Conservation (phyloP, 2,329 filamentous ascomycete genomes). For the Periconia macrospinosa region DNA sequence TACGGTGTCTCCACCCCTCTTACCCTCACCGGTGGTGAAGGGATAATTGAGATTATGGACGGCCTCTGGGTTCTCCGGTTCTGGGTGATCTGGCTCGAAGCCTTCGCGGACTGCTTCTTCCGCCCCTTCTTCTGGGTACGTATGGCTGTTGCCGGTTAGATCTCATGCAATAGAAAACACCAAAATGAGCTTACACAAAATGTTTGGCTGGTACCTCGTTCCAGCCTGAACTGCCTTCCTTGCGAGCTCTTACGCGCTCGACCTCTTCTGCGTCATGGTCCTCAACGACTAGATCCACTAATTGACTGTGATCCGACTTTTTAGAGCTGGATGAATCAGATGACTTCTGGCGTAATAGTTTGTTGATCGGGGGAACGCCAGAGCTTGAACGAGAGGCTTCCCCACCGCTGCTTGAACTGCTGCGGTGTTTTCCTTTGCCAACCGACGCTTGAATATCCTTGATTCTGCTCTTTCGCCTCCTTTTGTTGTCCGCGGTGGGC, state of each 20-base stretch:
- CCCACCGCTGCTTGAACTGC: slow-evolving; percentile 39
- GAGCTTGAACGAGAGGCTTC: slow-evolving; percentile 38
- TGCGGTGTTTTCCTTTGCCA: slow-evolving; percentile 50
- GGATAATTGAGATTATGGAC: slow-evolving; percentile 50
- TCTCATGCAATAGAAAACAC: neutral
- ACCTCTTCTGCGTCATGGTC: slow-evolving; percentile 64
- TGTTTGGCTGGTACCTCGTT: slow-evolving; percentile 59
- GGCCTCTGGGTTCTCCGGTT: slow-evolving; percentile 46
- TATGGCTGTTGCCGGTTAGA: slow-evolving; percentile 41
- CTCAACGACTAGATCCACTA: slow-evolving; percentile 69
- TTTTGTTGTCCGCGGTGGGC: slow-evolving; percentile 53
- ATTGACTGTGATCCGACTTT: slow-evolving; percentile 62
- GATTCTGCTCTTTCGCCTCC: slow-evolving; percentile 52
- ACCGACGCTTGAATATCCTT: slow-evolving; percentile 46
- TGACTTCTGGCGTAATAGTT: slow-evolving; percentile 52
- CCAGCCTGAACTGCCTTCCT: slow-evolving; percentile 64
- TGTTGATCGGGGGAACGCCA: slow-evolving; percentile 36
- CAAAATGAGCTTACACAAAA: slow-evolving; percentile 50
- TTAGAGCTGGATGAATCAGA: slow-evolving; percentile 48
- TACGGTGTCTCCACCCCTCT: slow-evolving; percentile 39
- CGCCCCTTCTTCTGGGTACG: slow-evolving; percentile 50
- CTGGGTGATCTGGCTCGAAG: slow-evolving; percentile 54
- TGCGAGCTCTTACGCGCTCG: slow-evolving; percentile 63
- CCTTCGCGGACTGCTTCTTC: slow-evolving; percentile 58
- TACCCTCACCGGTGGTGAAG: slow-evolving; percentile 47